Conservation (phyloP, 2,329 filamentous ascomycete genomes). For the Cladophialophora bantiana region DNA sequence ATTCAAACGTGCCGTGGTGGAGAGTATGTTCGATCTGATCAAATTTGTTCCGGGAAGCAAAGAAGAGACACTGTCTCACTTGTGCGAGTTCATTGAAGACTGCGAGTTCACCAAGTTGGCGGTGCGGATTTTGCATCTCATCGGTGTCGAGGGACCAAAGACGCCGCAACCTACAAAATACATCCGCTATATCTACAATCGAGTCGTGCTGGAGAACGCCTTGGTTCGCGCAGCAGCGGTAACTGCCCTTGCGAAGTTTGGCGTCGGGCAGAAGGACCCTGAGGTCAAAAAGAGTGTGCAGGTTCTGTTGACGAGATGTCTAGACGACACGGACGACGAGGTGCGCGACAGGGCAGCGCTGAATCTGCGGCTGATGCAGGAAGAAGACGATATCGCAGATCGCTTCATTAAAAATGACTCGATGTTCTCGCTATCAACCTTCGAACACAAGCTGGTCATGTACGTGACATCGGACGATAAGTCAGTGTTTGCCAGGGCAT, state of each 20-base stretch:
- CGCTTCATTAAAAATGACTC: constrained; percentile 96
- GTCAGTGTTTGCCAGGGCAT: constrained; percentile 80
- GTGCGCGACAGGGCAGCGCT: constrained; percentile 93
- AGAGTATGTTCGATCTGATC: constrained; percentile 99
- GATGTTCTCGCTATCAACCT: constrained; percentile 92
- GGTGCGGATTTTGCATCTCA: constrained; percentile 90
- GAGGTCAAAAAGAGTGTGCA: constrained; percentile 96
- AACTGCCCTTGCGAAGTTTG: constrained; percentile 94
- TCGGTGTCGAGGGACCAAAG: constrained; percentile 93
- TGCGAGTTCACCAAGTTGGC: constrained; percentile 99
- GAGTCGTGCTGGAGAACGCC: constrained; percentile 95
- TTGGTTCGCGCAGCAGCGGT: constrained; percentile 94
- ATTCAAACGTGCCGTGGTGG: constrained; percentile 96
- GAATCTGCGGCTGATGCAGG: constrained; percentile 88
- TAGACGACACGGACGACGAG: constrained; percentile 97
- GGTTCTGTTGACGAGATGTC: constrained; percentile 87
- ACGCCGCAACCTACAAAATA: constrained; percentile 97
- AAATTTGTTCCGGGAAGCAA: constrained; percentile 94
- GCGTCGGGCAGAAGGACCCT: constrained; percentile 92
- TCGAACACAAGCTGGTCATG: constrained; percentile 96
- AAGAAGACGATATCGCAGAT: constrained; percentile 84
- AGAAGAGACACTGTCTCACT: constrained; percentile 84
- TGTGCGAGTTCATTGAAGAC: constrained; percentile 99
- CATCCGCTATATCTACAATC: constrained; percentile 98
- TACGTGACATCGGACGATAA: constrained; percentile 95